Base-by-base conservation (phyloP, 2,329 filamentous ascomycete species). In the Exophiala viscosa region DNA sequence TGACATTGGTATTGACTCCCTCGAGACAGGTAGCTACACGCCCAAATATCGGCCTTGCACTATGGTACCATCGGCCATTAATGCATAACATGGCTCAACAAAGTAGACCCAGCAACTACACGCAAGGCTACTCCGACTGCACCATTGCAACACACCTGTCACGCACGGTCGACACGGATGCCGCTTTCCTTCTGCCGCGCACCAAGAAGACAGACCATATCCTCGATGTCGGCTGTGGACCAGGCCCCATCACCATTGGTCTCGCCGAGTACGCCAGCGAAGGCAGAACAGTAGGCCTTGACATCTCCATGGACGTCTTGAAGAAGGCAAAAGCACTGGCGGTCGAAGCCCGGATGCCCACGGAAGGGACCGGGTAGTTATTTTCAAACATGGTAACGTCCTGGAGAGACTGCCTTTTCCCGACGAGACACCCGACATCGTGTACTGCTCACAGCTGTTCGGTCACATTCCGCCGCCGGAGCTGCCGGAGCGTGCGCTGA, bases 201-300 rank as follows among this genome's bases (percentile, higher is more conserved):
- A 66, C 79, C 35, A 66, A 69, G 35, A 60, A 66, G 0, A 61
- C 63, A 5, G 67, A 72, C 65, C 60, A 54, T 15, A 66, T 78
- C 41, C 71, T 78, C 47, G 75, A 78, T 55, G 66, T 77, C 31
- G 76, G 76, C 47, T 76, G 75, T 61, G 76, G 76, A 0, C 73
- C 76, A 0, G 76, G 76, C 2, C 76, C 73, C 28, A 78, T 80
- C 60, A 74, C 76, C 3, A 65, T 67, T 0, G 73, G 70, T 6
- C 63, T 79, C 36, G 70, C 69, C 39, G 65, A 67, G 32, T 66
- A 70, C 52, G 72, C 72, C 2, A 66, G 68, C 2, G 41, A 70
- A 5, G 75, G 75, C n/a, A 55, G 62, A 5, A 64, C 75, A 1
- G 65, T 67, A 6, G 74, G 73, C 28, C 45, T 76, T 20, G 74